Evolutionary conservation across 108 stramenopile genomes (phyloP).

Genomic region (Skeletonema tropicum): DNA sequence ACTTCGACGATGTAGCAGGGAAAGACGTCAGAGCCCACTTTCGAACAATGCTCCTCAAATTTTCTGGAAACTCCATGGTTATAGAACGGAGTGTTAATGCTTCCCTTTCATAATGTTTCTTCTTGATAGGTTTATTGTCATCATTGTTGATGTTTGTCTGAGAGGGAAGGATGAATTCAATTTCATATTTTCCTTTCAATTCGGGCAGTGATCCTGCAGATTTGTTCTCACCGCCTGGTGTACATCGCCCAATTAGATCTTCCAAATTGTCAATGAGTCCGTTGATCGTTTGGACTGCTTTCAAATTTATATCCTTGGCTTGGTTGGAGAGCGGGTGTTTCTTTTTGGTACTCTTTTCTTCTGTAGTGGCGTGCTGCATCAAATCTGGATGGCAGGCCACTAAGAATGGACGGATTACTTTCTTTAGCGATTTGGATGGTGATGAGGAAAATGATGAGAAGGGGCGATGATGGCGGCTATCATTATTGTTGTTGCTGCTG

Average conservation of each 20-base stretch:
- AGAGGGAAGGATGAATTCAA: slow-evolving; percentile 30
- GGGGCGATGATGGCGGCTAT: background rate
- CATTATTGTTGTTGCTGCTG: background rate
- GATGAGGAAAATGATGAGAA: background rate
- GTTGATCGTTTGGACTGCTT: slow-evolving; percentile 82
- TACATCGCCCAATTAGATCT: slow-evolving; percentile 30
- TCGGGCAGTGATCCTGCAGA: slow-evolving; percentile 13
- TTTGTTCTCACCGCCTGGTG: background rate
- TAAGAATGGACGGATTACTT: slow-evolving; percentile 75
- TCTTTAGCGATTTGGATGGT: slow-evolving; percentile 46
- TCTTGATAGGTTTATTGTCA: slow-evolving; percentile 1
- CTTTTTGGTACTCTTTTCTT: slow-evolving; percentile 7
- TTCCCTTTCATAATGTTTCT: slow-evolving; percentile 6
- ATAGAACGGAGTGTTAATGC: slow-evolving; percentile 27
- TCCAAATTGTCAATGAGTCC: slow-evolving; percentile 67
- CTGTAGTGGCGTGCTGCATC: background rate
- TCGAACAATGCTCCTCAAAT: slow-evolving; percentile 20
- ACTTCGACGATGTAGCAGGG: background rate
- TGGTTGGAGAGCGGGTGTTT: slow-evolving; percentile 44
- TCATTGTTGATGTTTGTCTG: background rate
- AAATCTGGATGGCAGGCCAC: slow-evolving; percentile 85
- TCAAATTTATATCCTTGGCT: slow-evolving; percentile 65
- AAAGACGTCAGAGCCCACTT: slow-evolving; percentile 20
- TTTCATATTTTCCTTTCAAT: slow-evolving; percentile 28
- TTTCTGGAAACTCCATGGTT: slow-evolving; percentile 24